These are phyloP conservation scores for Meira miltonrushii DNA, from an alignment of 1,284 basidiomycete genomes.

Conservation along the genomic window DNA sequence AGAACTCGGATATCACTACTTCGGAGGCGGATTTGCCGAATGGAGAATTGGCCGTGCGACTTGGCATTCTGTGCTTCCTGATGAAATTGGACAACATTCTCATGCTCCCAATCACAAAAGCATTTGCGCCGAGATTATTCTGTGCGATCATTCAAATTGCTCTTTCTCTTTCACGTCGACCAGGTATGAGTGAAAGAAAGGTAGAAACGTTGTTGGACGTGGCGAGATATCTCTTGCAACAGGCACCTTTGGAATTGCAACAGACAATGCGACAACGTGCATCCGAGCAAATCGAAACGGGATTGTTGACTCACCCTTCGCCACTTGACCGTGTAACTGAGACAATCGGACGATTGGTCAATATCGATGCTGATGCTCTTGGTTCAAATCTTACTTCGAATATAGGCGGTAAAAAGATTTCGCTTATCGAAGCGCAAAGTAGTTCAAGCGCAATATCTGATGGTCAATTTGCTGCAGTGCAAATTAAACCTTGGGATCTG, in stretches of 20 bases:
- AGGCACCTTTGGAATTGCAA: background rate
- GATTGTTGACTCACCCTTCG: too few relatives aligned
- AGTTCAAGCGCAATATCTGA: background rate
- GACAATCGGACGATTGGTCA: too few relatives aligned
- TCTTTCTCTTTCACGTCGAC: background rate
- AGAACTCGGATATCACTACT: too few relatives aligned
- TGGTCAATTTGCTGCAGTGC: background rate
- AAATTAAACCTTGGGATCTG: constrained; percentile 6
- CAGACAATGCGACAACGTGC: background rate
- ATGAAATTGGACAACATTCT: background rate
- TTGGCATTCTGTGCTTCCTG: background rate
- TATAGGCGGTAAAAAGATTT: too few relatives aligned
- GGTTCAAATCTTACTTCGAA: too few relatives aligned
- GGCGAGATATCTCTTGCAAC: background rate
- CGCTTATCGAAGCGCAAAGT: background rate
- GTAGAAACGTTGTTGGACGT: background rate
- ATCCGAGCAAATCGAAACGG: too few relatives aligned
- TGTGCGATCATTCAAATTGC: background rate
- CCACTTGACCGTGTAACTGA: too few relatives aligned
- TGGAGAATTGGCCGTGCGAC: background rate
- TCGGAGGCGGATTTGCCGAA: background rate
- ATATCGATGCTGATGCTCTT: too few relatives aligned
- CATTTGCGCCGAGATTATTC: constrained; percentile 5
- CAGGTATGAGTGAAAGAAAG: background rate
- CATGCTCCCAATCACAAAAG: background rate